Evolutionary conservation across 768 basidiomycete genomes (phyloP), one percentile per base, ranked within the genome.

Genomic region (Suillus occidentalis): DNA sequence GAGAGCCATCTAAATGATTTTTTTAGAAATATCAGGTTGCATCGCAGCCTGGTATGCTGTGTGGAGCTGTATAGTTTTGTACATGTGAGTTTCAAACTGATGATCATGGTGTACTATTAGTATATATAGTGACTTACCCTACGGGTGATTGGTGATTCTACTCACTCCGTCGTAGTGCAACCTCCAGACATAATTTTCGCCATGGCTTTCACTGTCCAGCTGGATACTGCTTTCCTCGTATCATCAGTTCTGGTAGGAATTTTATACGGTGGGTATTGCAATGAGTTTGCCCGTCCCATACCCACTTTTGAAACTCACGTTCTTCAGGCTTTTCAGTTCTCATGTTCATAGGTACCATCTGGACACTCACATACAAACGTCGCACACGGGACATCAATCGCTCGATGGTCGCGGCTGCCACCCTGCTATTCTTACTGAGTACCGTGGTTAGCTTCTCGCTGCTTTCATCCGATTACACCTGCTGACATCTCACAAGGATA

Each of bases 341-440:
- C 52, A 78, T 79, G 78, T 79, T 76, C 65, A 68, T 70, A 12
- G 70, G 67, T 4, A 74, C 76, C 1, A 45, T 79, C 13, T 74
- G 72, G 68, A 67, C 64, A 2, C 36, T 78, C 16, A 40, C 63
- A 9, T 60, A 52, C 22, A 60, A 61, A 25, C 68, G 52, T 9
- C 40, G 61, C 5, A 62, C 59, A 4, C 22, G 36, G 8, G 37
- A 40, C 9, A 39, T 76, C 50, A 72, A 76, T 53, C 18, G 4
- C 6, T 62, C 52, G 25, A 73, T 74, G 71, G 4, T 76, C 3
- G n/a, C 52, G 4, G 67, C 67, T 20, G 68, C 78, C 0, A 72
- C 69, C 20, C 34, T 68, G 31, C 68, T 79, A 6, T 63, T 79
- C 6, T 14, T 74, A 18, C 65, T 76, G 2, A 79, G 77, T 58